These are phyloP conservation scores for Wakefieldia striispora DNA, from an alignment of 768 basidiomycete species.

Conservation along the genomic window DNA sequence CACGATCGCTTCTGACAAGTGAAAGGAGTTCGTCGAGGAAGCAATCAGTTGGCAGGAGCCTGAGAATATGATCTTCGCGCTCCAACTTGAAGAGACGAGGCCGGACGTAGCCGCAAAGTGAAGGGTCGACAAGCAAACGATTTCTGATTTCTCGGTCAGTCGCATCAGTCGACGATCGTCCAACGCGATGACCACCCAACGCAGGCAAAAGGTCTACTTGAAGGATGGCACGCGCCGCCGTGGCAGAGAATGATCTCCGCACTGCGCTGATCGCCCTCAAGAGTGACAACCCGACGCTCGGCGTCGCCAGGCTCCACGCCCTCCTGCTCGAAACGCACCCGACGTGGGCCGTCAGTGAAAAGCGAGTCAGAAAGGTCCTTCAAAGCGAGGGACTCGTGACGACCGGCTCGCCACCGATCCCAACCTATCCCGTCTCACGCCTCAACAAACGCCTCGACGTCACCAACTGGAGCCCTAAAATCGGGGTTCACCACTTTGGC, in stretches of 20 bases:
- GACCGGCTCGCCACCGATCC: conserved; percentile 2
- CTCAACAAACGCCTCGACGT: conserved; percentile 65
- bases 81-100: too few relatives aligned
- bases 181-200: too few relatives aligned
- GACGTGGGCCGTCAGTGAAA: conserved; percentile 81
- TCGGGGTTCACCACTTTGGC: conserved; percentile 66
- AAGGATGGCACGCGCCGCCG: conserved; percentile 13
- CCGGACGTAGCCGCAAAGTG: too few relatives aligned
- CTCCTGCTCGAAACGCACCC: conserved; percentile 58
- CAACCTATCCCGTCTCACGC: conserved; percentile 57
- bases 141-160: too few relatives aligned
- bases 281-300: conserved; percentile 56
- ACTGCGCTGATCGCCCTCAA: conserved; percentile 54
- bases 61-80: too few relatives aligned
- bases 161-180: too few relatives aligned
- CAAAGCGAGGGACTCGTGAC: conserved; percentile 54
- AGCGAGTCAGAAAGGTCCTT: conserved; percentile 70
- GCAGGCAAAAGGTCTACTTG: not conserved
- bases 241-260: conserved; percentile 59
- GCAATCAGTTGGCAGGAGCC: too few relatives aligned
- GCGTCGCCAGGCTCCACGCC: conserved; percentile 69
- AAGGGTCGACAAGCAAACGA: too few relatives aligned
- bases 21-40: too few relatives aligned
- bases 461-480: conserved; percentile 57
- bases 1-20: too few relatives aligned